Percentiles rank a stretch among this genome's conserved stretches.
phyloP scores from a whole-genome alignment of 1,284 basidiomycete species.

The Agaricales sp. region DNA sequence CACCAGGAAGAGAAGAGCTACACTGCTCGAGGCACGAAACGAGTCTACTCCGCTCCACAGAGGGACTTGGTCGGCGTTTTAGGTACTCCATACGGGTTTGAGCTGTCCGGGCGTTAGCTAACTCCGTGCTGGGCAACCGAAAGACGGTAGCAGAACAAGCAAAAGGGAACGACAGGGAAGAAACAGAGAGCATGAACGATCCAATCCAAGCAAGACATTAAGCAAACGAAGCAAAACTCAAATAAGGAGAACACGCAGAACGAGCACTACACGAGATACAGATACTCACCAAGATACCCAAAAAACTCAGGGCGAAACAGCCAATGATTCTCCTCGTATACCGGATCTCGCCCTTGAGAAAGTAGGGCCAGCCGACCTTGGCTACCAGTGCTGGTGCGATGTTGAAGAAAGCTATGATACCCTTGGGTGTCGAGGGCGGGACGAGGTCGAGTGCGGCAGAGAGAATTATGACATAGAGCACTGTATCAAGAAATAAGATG shows the following conservation, averaged over 20 bases:
- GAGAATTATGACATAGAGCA: slow-evolving; percentile 92
- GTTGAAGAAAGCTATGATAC: slow-evolving; percentile 90
- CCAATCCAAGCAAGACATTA: neutral
- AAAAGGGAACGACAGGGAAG: too few relatives aligned
- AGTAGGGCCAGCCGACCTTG: slow-evolving; percentile 91
- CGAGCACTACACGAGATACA: neutral
- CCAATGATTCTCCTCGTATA: slow-evolving; percentile 69
- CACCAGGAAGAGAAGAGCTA: too few relatives aligned
- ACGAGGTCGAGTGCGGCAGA: slow-evolving; percentile 94
- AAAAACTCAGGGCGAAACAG: slow-evolving; percentile 65
- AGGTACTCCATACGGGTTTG: too few relatives aligned
- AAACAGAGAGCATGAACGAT: neutral
- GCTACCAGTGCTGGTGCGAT: slow-evolving; percentile 75
- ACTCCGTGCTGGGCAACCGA: too few relatives aligned
- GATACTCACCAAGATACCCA: slow-evolving; percentile 71
- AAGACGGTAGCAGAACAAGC: neutral
- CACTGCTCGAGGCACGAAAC: too few relatives aligned
- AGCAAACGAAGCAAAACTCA: neutral
- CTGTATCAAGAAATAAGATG: slow-evolving; percentile 28
- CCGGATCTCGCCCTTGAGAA: slow-evolving; percentile 73
- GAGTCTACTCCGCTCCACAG: too few relatives aligned
- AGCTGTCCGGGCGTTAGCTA: too few relatives aligned
- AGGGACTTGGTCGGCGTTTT: too few relatives aligned
- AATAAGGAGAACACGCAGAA: neutral
- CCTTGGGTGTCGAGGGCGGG: slow-evolving; percentile 81